Conservation (phyloP, 345 rosid species). For the Dimocarpus longan region DNA sequence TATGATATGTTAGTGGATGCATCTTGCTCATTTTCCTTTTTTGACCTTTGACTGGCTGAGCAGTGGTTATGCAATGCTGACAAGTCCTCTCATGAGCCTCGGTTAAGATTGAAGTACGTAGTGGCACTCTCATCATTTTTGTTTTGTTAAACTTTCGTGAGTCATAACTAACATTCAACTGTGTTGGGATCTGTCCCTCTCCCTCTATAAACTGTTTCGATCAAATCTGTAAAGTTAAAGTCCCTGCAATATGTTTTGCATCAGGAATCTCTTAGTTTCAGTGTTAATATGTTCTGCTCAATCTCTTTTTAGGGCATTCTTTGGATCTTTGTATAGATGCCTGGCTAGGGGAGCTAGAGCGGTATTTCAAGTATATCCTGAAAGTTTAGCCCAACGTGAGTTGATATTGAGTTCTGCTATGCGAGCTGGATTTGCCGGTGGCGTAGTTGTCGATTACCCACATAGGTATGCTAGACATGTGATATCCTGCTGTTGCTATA, state of each 20-base stretch:
- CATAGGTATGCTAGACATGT: constrained; percentile 59
- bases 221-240: constrained; percentile 5
- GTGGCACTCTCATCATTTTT: constrained; percentile 2
- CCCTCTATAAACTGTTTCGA: neutral
- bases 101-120: constrained; percentile 79
- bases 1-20: neutral
- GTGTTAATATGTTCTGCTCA: neutral
- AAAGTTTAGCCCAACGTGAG: constrained; percentile 78
- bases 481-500: neutral
- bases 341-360: constrained; percentile 94
- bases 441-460: constrained; percentile 89
- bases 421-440: constrained; percentile 93
- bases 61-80: constrained; percentile 99
- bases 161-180: neutral
- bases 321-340: constrained; percentile 78
- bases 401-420: constrained; percentile 78
- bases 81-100: constrained; percentile 94
- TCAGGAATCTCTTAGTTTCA: neutral
- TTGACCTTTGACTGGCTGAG: constrained; percentile 15
- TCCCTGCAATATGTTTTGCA: neutral
- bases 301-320: constrained; percentile 64
- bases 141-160: neutral
- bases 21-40: neutral
- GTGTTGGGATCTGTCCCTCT: neutral
- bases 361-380: constrained; percentile 89